Evolutionary conservation across 164 flowering plant genomes (phyloP), one percentile per base, ranked within the genome.

Genomic region (Vitis cinerea): DNA sequence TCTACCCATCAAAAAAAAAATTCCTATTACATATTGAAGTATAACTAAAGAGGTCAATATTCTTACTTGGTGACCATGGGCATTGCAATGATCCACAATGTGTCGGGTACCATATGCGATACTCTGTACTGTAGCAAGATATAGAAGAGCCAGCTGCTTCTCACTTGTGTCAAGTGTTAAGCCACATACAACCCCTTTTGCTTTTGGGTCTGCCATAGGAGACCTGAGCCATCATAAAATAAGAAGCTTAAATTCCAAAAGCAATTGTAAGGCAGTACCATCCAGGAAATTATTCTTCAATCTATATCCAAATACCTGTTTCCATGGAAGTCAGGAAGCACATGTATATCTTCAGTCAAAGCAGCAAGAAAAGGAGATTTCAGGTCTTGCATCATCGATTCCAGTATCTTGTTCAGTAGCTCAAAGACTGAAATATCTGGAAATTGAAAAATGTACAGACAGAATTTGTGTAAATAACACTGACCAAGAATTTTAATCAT

Each of bases 71-170:
- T 95, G 99, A 60, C 98, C 99, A 80, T 93, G 87, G 71, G 87
- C 79, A 82, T 95, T 95, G 84, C 95, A 95, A 54, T 91, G 99
- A 86, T 93, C 99, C 72, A 95, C 87, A 71, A 93, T 90, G 67
- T 95, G 99, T 12, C 99, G 96, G 61, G 98, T 95, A 63, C 99
- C 99, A 81, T 93, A 95, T 59, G 99, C 97, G 81, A 93, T 82
- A 50, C 86, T 92, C 76, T 95, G 99, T 48, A 93, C 78, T 50
- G 93, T 83, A 48, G 98, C 98, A 69, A 93, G 93, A 79, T 93
- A 95, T 14, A 83, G 80, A 80, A 90, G 90, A 65, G 97, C 92
- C 77, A 93, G 71, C 64, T 95, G 98, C 68, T 83, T 86, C 82
- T 93, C 97, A 82, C 91, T 88, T 62, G 93, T 77, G 70, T 95